phyloP scores from a whole-genome alignment of 2,329 filamentous ascomycete genomes.

The Arthrobotrys pseudoclavata region DNA sequence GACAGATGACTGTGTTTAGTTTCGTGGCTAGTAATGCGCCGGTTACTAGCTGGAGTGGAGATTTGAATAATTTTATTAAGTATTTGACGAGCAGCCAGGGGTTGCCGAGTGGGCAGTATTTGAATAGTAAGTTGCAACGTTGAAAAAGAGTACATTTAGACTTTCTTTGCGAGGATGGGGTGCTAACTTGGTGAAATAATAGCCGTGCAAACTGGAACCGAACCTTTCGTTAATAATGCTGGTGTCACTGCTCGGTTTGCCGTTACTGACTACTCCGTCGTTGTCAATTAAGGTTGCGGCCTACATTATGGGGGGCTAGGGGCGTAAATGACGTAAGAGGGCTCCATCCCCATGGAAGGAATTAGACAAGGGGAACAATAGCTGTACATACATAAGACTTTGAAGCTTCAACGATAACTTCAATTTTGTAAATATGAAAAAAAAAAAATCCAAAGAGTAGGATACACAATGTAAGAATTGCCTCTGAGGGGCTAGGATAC shows the following conservation, averaged over 20 bases:
- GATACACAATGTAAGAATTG: too few species aligned
- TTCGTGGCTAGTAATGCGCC: slow-evolving; percentile 70
- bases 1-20: slow-evolving; percentile 73
- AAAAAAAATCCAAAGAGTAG: too few species aligned
- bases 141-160: too few species aligned
- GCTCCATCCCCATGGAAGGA: too few species aligned
- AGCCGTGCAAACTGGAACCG: slow-evolving; percentile 71
- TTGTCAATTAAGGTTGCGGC: slow-evolving; percentile 51
- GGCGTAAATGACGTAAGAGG: too few species aligned
- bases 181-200: slow-evolving; percentile 1
- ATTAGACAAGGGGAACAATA: too few species aligned
- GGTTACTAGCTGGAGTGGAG: slow-evolving; percentile 71
- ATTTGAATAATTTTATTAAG: slow-evolving; percentile 72
- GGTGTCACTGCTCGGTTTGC: slow-evolving; percentile 69
- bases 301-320: neutral
- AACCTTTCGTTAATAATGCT: slow-evolving; percentile 68
- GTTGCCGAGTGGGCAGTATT: slow-evolving; percentile 69
- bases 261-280: slow-evolving; percentile 66
- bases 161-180: neutral
- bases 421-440: too few species aligned
- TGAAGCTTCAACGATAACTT: too few species aligned
- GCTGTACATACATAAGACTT: too few species aligned
- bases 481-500: too few species aligned
- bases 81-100: slow-evolving; percentile 71
- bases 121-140: slow-evolving; percentile 66